Evolutionary conservation across 2,329 filamentous ascomycete species (phyloP), one percentile per base, ranked within the genome.

Genomic region (Lachnellula occidentalis): DNA sequence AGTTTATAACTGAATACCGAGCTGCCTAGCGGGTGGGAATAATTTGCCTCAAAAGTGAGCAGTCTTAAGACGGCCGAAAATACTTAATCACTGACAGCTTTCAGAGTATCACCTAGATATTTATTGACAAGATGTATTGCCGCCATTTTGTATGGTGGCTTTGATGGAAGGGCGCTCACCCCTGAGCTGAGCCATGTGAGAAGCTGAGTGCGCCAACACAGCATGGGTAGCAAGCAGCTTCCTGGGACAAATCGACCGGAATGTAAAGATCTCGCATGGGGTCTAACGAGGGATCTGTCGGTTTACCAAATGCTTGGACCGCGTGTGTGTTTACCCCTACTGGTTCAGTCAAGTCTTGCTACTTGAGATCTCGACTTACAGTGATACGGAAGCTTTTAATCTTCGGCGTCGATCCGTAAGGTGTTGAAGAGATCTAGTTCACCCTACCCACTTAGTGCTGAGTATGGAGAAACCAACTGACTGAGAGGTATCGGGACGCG

Each of bases 251-350:
- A 45, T 74, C 71, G 2, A 73, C 57, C 0, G 72, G 71, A 24
- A 72, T 62, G 69, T 70, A 74, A 31, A 74, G 69, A 45, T 74
- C 71, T 14, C 67, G 68, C 68, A 73, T 71, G 1, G 71, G 67
- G 52, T 71, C 71, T 48, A 73, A 73, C 14, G 50, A 59, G 22
- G 59, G 58, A 17, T 60, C 61, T n/a, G 60, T 39, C 1, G 64
- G 22, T 2, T 63, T 50, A 39, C 67, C 67, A 42, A 70, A 71
- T 59, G 70, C 69, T 66, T 69, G 69, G 11, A 62, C 58, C 3
- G 69, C 65, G 53, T 69, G 56, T 2, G 64, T 66, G 50, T 61
- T 58, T 2, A 72, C 57, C 70, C 67, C 66, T 70, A 36, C 6
- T 47, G 36, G 7, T 17, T 45, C 21, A 22, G 45, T n/a, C 12